Evolutionary conservation across 2,329 filamentous ascomycete genomes (phyloP).

Genomic region (Diaporthe sp.): DNA sequence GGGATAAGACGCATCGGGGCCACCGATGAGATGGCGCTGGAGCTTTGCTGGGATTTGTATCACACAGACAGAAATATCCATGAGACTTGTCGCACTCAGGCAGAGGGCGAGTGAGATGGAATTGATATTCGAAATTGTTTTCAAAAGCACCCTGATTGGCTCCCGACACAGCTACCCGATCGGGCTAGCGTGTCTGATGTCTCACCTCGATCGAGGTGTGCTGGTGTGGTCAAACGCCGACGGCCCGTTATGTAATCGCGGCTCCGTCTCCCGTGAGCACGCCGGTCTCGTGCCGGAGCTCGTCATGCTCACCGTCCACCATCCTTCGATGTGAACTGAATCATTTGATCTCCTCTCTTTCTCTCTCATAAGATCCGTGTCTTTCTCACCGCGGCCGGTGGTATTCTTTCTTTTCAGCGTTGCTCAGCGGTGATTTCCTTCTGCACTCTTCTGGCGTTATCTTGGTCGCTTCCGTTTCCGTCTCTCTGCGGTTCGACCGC

Average conservation of each 20-base stretch:
- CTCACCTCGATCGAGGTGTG: not conserved
- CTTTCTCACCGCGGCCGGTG: not conserved
- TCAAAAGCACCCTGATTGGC: slow-evolving; percentile 33
- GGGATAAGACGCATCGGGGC: slow-evolving; percentile 9
- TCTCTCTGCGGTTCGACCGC: slow-evolving; percentile 8
- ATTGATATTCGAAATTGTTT: slow-evolving; percentile 41
- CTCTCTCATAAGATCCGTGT: not conserved
- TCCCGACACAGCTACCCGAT: slow-evolving; percentile 5
- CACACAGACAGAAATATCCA: not conserved
- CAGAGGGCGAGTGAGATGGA: slow-evolving; percentile 20
- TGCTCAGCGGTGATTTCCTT: not conserved
- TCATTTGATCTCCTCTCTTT: not conserved
- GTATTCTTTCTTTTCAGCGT: not conserved
- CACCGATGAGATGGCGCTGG: not conserved
- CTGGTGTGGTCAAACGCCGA: not conserved
- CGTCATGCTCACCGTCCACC: slow-evolving; percentile 1
- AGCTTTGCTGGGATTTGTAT: not conserved
- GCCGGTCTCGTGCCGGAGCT: slow-evolving; percentile 26
- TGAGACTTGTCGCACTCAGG: not conserved
- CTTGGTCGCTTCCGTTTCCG: not conserved
- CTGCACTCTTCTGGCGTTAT: slow-evolving; percentile 1
- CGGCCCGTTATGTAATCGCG: slow-evolving; percentile 19
- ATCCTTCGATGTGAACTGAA: not conserved
- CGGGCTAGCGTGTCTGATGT: not conserved
- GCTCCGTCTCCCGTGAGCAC: slow-evolving; percentile 21